Base-by-base conservation (phyloP, 2,329 filamentous ascomycete genomes). In the Alternaria longipes region DNA sequence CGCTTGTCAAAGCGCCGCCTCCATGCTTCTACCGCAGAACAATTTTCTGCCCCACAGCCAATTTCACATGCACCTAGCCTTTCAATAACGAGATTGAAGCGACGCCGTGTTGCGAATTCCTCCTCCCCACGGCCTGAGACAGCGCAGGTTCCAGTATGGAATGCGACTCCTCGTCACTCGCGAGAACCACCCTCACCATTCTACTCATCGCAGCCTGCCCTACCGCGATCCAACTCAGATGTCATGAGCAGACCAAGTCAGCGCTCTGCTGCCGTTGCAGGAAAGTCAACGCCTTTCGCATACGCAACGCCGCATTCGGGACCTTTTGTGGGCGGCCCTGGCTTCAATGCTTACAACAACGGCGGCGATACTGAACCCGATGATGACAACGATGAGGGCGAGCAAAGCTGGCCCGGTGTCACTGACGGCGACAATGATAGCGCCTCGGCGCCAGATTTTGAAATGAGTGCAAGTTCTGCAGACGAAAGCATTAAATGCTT, bases 261-360 rank as follows among this genome's bases (percentile, higher is more conserved):
- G 79, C 69, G 74, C n/a, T 76, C 71, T 41, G 56, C 66, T 9
- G 67, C 68, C 30, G 56, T 71, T 75, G 62, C 64, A 4, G 69
- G 71, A 59, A 68, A 77, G 71, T 59, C 85, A 0, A 90, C 89
- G 0, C 84, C 84, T 2, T 88, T 88, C 65, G 89, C 88, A n/a
- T 93, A 93, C 70, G 90, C 90, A 3, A 94, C 91, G 0, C 91
- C 91, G 0, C 84, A 90, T 72, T 93, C 90, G 70, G 76, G 76
- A 0, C 71, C 71, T 1, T 70, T 79, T 38, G 52, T 77, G n/a
- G 76, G 74, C 16, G 74, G 73, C 2, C 59, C 62, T 20, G 68
- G 46, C 1, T 75, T 70, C 52, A 62, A 60, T 20, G 69, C 65
- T 11, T 73, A 67, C 51, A 69, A 68, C 20, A 65, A 73, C 28